A percentile compares a stretch with the other conserved stretches of the same genome.
Conservation (phyloP, 2,329 filamentous ascomycete genomes). For the Mycosphaerelloides madeirae region DNA sequence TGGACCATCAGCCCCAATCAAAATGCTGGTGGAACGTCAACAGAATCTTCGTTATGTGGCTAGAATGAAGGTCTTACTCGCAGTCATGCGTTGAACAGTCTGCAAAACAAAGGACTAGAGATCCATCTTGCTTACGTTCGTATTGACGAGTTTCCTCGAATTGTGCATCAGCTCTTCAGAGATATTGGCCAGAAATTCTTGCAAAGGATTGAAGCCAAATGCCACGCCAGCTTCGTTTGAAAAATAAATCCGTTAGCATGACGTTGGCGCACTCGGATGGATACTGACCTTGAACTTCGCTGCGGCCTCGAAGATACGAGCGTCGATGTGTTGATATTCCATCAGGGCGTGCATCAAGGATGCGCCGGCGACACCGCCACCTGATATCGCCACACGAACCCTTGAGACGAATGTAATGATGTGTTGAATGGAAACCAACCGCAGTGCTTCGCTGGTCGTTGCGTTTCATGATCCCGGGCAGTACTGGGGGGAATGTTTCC, state of each 20-base stretch:
- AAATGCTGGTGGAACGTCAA: neutral
- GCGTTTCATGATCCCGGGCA: too few species aligned
- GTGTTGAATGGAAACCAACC: too few species aligned
- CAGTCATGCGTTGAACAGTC: conserved; percentile 1
- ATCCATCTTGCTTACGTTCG: conserved; percentile 6
- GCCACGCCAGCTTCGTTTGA: conserved; percentile 15
- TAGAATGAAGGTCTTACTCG: too few species aligned
- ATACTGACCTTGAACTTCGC: conserved; percentile 8
- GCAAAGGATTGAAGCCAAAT: conserved; percentile 10
- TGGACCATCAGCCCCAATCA: neutral
- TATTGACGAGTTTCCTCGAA: conserved; percentile 10
- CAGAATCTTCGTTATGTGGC: too few species aligned
- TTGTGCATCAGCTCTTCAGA: conserved; percentile 11
- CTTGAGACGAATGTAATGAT: too few species aligned
- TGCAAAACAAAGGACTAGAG: conserved; percentile 5
- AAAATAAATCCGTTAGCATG: too few species aligned
- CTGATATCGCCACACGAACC: conserved; percentile 13
- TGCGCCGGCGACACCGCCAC: conserved; percentile 13
- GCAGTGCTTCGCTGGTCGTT: too few species aligned
- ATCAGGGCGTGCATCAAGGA: conserved; percentile 11
- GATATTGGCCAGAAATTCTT: conserved; percentile 10
- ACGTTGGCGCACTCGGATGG: too few species aligned
- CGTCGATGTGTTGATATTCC: conserved; percentile 6
- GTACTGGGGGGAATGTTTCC: too few species aligned
- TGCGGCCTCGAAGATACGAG: conserved; percentile 13